A percentile compares a stretch with the other conserved stretches of the same genome.
phyloP scores from a whole-genome alignment of 352 stramenopile species.

The Pythium diclinum region DNA sequence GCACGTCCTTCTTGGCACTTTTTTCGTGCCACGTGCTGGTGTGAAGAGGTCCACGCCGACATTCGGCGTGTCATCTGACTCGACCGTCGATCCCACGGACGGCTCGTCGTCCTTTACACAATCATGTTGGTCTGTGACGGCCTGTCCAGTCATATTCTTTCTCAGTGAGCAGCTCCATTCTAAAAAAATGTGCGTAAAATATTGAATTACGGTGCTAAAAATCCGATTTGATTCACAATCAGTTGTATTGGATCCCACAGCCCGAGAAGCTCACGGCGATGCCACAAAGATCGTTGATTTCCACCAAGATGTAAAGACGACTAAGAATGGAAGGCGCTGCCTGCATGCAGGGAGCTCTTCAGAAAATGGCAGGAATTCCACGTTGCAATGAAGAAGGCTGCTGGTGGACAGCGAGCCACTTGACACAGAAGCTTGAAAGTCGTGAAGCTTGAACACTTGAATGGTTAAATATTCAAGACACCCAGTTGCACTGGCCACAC shows the following conservation, averaged over 20 bases:
- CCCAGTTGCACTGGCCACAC: slow-evolving; percentile 6
- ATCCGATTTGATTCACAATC: too few relatives aligned
- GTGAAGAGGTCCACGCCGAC: neutral
- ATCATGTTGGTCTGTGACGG: neutral
- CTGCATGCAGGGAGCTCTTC: neutral
- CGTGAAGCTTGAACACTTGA: neutral
- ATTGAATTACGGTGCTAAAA: too few relatives aligned
- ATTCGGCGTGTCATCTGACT: slow-evolving; percentile 1
- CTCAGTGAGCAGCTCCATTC: neutral
- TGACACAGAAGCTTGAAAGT: neutral
- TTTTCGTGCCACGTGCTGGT: neutral
- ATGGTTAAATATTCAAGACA: neutral
- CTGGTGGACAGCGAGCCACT: neutral
- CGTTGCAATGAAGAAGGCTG: neutral
- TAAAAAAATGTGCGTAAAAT: neutral
- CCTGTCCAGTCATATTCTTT: neutral
- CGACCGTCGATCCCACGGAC: neutral
- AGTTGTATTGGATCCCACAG: neutral
- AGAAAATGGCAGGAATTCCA: neutral
- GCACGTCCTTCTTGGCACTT: neutral
- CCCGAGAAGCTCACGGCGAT: neutral
- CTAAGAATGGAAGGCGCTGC: neutral
- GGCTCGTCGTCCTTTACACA: slow-evolving; percentile 4
- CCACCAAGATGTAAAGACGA: slow-evolving; percentile 6
- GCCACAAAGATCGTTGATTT: slow-evolving; percentile 1